Conservation (phyloP, 306 rosid genomes). For the Abrus precatorius region DNA sequence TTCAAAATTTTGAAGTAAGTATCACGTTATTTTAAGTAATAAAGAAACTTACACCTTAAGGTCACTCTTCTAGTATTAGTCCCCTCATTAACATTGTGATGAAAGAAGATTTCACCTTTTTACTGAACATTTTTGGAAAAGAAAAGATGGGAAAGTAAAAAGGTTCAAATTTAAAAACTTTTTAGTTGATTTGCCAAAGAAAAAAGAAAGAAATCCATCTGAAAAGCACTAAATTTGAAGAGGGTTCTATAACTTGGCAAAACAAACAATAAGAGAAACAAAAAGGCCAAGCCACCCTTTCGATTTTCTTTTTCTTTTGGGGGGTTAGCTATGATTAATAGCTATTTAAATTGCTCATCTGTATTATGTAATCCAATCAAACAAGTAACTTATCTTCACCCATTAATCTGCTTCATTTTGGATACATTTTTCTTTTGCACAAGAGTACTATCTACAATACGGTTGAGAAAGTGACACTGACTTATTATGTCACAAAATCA, state of each 20-base stretch:
- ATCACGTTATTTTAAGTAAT: not conserved
- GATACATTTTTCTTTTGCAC: constrained; percentile 32
- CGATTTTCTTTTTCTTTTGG: not conserved
- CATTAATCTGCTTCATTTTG: constrained; percentile 35
- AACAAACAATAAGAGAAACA: constrained; percentile 28
- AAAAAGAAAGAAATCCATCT: not conserved
- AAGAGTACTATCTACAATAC: constrained; percentile 29
- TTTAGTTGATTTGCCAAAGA: not conserved
- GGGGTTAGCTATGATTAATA: constrained; percentile 1
- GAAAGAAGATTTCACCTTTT: no score
- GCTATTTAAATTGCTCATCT: constrained; percentile 28
- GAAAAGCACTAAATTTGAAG: not conserved
- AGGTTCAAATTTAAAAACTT: not conserved
- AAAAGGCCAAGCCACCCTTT: not conserved
- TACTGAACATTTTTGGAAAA: not conserved
- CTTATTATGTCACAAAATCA: constrained; percentile 45
- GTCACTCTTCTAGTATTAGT: not conserved
- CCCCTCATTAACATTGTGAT: not conserved
- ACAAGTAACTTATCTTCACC: constrained; percentile 42
- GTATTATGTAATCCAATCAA: constrained; percentile 45
- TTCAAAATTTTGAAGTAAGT: no score
- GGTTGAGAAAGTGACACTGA: constrained; percentile 48
- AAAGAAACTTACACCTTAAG: not conserved
- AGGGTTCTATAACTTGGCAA: constrained; percentile 5
- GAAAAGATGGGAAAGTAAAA: not conserved